Evolutionary conservation across 257 asterid genomes (phyloP).

Genomic region (Cinchona pubescens): DNA sequence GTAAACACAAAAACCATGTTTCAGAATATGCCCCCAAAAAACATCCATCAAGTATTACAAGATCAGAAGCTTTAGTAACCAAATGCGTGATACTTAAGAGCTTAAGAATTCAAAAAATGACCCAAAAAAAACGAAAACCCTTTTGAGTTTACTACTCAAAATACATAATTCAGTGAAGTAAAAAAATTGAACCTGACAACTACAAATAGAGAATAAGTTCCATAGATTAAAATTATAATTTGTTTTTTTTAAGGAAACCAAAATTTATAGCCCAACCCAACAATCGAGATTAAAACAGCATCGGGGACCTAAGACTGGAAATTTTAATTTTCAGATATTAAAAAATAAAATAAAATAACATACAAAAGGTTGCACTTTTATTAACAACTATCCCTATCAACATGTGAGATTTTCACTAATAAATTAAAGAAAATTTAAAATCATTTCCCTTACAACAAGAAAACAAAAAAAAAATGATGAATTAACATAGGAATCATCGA

Average conservation of each 20-base stretch:
- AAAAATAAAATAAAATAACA: not conserved
- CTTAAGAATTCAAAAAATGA: not conserved
- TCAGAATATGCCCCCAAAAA: not conserved
- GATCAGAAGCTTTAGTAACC: not conserved
- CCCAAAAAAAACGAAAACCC: not conserved
- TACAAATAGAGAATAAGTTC: not conserved
- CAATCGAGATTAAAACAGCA: not conserved
- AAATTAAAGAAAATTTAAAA: not conserved
- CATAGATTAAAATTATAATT: not conserved
- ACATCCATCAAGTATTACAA: not conserved
- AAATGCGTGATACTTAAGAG: not conserved
- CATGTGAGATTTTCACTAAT: not conserved
- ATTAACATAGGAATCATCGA: conserved; percentile 10
- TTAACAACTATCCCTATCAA: not conserved
- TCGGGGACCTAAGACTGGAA: not conserved
- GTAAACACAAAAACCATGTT: conserved; percentile 5
- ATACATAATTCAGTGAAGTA: not conserved
- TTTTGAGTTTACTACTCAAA: not conserved
- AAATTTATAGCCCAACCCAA: not conserved
- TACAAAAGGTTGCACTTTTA: not conserved
- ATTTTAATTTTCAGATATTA: not conserved
- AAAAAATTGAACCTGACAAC: not conserved
- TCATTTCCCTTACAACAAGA: not conserved
- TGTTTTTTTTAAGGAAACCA: too few species aligned
- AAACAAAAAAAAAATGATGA: not conserved